Percentiles rank a stretch among this genome's conserved stretches.
Evolutionary conservation across 495 filamentous ascomycete species (phyloP).

Genomic region (Aspergillus incahuasiensis): DNA sequence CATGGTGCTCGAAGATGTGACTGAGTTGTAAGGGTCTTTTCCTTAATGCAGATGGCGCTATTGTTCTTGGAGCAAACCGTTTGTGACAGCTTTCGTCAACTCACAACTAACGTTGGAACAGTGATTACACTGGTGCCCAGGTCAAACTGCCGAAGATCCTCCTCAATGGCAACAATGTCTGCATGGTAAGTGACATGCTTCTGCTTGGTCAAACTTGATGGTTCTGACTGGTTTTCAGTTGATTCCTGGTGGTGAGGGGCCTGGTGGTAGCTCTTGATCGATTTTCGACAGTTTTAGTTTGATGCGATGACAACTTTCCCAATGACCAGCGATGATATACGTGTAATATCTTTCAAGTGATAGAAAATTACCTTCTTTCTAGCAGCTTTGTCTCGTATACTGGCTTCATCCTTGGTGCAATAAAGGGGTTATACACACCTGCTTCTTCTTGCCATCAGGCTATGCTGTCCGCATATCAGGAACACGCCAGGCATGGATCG

Average conservation of each 20-base stretch:
- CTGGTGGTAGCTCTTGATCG: conserved; percentile 37
- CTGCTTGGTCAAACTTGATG: neutral
- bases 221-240: conserved; percentile 48
- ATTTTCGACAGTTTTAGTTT: conserved; percentile 13
- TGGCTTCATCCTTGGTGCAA: neutral
- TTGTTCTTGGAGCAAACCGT: no score
- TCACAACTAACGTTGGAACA: conserved; percentile 37
- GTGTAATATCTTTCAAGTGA: neutral
- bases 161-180: conserved; percentile 97
- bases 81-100: no score
- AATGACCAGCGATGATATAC: conserved; percentile 32
- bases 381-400: no score
- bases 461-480: no score
- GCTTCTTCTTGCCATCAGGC: neutral
- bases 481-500: no score
- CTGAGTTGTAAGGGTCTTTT: conserved; percentile 74
- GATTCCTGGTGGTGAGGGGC: conserved; percentile 83
- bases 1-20: conserved; percentile 97
- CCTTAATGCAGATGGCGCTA: no score
- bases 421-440: neutral
- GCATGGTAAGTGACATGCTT: conserved; percentile 67
- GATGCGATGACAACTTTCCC: conserved; percentile 24
- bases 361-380: neutral
- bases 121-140: conserved; percentile 82
- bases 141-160: conserved; percentile 89